Conservation (phyloP, 2,329 filamentous ascomycete species). For the Colletotrichum somersetense region DNA sequence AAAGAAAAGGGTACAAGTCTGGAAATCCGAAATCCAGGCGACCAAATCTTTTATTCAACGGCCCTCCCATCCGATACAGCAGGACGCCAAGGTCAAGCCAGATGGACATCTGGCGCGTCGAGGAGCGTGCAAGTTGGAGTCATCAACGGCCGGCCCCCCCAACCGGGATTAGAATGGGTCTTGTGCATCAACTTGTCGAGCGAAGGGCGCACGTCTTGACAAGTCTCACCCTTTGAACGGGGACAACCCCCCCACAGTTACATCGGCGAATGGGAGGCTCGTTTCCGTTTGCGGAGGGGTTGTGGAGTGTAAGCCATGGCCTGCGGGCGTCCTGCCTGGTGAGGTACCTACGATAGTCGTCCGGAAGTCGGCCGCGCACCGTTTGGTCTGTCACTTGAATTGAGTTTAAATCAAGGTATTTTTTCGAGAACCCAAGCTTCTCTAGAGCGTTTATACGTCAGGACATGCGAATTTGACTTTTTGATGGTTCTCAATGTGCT, state of each 20-base stretch:
- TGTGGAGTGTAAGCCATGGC: constrained; percentile 26
- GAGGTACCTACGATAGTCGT: constrained; percentile 26
- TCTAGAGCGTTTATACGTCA: not conserved
- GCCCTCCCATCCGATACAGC: constrained; percentile 2
- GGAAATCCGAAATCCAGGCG: constrained; percentile 16
- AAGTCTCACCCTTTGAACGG: constrained; percentile 39
- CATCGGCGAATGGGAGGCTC: constrained; percentile 8
- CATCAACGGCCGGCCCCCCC: constrained; percentile 34
- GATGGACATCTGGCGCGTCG: constrained; percentile 24
- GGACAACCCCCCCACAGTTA: constrained; percentile 30
- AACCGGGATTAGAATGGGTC: constrained; percentile 39
- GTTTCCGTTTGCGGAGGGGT: constrained; percentile 23
- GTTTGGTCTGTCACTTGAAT: not conserved
- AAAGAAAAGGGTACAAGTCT: constrained; percentile 25
- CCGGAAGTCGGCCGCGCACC: not conserved
- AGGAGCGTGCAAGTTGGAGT: constrained; percentile 37
- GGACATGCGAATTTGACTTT: not conserved
- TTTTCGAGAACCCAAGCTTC: not conserved
- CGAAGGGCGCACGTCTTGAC: constrained; percentile 40
- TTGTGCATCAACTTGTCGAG: constrained; percentile 40
- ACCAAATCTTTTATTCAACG: constrained; percentile 40
- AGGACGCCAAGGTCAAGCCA: constrained; percentile 30
- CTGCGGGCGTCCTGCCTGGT: not conserved
- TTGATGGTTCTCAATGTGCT: not conserved
- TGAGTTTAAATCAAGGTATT: not conserved